Evolutionary conservation across 768 basidiomycete genomes (phyloP).

Genomic region (Boletus patriciae): DNA sequence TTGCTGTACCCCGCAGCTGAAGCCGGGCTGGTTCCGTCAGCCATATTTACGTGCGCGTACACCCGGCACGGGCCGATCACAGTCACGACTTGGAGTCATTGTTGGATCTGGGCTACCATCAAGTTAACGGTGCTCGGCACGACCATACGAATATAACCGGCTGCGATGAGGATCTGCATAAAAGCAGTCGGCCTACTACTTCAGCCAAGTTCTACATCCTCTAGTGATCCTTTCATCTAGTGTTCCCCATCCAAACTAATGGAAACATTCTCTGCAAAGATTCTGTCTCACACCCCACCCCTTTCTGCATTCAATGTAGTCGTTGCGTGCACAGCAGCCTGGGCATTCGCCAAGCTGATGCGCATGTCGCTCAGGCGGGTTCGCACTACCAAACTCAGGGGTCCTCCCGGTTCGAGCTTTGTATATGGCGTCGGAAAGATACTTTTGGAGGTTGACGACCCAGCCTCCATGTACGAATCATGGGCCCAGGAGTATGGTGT

Average conservation of each 20-base stretch:
- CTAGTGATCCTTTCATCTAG: not conserved
- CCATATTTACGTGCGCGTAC: too few species aligned
- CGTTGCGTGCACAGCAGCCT: not conserved
- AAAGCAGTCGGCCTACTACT: too few species aligned
- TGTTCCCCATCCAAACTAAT: not conserved
- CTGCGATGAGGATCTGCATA: too few species aligned
- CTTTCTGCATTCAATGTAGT: not conserved
- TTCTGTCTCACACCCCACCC: not conserved
- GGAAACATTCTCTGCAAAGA: not conserved
- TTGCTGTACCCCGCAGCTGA: too few species aligned
- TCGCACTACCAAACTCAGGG: slow-evolving; percentile 6
- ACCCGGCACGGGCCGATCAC: too few species aligned
- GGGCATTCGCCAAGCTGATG: slow-evolving; percentile 9
- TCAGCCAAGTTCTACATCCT: too few species aligned
- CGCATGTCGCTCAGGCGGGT: not conserved
- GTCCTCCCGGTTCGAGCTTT: slow-evolving; percentile 16
- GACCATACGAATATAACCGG: too few species aligned
- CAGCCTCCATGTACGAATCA: slow-evolving; percentile 11
- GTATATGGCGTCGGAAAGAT: slow-evolving; percentile 13
- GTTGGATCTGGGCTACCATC: too few species aligned
- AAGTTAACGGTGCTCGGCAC: too few species aligned
- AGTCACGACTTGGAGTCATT: too few species aligned
- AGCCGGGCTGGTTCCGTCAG: too few species aligned
- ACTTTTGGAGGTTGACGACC: not conserved
- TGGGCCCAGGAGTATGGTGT: slow-evolving; percentile 21